phyloP scores from a whole-genome alignment of 2,329 filamentous ascomycete genomes.

The Mycosphaerella sp. region DNA sequence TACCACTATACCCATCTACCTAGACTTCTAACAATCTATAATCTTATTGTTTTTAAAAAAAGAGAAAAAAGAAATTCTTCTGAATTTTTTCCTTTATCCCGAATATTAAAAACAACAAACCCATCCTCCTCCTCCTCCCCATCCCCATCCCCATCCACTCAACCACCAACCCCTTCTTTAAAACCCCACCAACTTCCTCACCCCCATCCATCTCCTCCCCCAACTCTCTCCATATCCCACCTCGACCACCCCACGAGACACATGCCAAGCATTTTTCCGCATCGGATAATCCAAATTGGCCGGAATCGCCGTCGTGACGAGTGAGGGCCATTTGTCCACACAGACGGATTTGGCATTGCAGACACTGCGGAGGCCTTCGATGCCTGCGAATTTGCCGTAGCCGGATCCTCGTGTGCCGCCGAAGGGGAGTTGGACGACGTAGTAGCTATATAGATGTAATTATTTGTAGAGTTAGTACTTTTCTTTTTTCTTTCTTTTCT shows the following conservation, averaged over 20 bases:
- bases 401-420: constrained; percentile 81
- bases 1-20: too few relatives aligned
- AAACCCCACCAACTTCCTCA: constrained; percentile 34
- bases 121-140: too few relatives aligned
- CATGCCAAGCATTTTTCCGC: constrained; percentile 34
- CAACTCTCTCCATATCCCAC: constrained; percentile 43
- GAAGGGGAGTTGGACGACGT: constrained; percentile 91
- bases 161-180: background rate
- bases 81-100: too few relatives aligned
- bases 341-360: constrained; percentile 88
- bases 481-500: too few relatives aligned
- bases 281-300: constrained; percentile 77
- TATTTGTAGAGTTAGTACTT: too few relatives aligned
- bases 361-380: constrained; percentile 75
- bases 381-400: constrained; percentile 87
- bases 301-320: constrained; percentile 69
- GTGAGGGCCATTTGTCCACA: constrained; percentile 57
- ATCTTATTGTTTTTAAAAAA: too few relatives aligned
- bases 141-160: constrained; percentile 10
- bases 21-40: too few relatives aligned
- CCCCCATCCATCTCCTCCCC: constrained; percentile 35
- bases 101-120: too few relatives aligned
- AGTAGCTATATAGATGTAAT: constrained; percentile 47
- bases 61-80: too few relatives aligned
- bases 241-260: constrained; percentile 43